Evolutionary conservation across 331 rosid genomes (phyloP).

Genomic region (Telfairia occidentalis): DNA sequence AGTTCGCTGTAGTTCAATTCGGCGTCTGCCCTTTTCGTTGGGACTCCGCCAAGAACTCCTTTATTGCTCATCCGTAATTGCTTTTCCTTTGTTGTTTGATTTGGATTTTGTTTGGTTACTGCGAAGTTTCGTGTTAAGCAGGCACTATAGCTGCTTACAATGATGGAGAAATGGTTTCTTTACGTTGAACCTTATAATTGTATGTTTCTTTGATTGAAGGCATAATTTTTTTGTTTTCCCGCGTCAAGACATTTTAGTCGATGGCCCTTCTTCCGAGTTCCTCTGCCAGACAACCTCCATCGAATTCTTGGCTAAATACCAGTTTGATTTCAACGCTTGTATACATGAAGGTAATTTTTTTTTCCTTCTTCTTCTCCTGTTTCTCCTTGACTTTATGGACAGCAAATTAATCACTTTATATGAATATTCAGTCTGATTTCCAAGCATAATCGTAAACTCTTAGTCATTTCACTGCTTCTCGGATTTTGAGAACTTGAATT

Average conservation of each 20-base stretch:
- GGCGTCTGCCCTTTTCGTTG: conserved; percentile 93
- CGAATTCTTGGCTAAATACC: conserved; percentile 81
- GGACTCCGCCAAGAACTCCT: conserved; percentile 44
- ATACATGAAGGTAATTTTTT: conserved; percentile 58
- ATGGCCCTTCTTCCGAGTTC: conserved; percentile 49
- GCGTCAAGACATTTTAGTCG: conserved; percentile 44
- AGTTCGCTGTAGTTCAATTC: conserved; percentile 77
- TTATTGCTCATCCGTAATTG: conserved; percentile 70
- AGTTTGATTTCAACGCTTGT: conserved; percentile 82
- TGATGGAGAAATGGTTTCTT: neutral
- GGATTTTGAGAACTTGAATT: conserved; percentile 39
- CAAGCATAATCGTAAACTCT: neutral
- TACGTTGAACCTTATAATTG: neutral
- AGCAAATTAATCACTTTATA: neutral
- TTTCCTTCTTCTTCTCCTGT: conserved; percentile 14
- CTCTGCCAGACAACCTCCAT: conserved; percentile 84
- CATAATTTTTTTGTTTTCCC: conserved; percentile 84
- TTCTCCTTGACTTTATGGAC: conserved; percentile 4
- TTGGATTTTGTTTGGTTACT: neutral
- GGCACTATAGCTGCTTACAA: neutral
- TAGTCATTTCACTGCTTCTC: conserved; percentile 13
- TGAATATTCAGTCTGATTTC: neutral
- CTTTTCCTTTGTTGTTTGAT: neutral
- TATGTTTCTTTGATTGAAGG: conserved; percentile 29
- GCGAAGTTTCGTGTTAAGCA: neutral